Percentiles rank a stretch among this genome's conserved stretches.
These are phyloP conservation scores for Hypoxylon sp. DNA, from an alignment of 2,329 filamentous ascomycete genomes.

Conservation along the genomic window DNA sequence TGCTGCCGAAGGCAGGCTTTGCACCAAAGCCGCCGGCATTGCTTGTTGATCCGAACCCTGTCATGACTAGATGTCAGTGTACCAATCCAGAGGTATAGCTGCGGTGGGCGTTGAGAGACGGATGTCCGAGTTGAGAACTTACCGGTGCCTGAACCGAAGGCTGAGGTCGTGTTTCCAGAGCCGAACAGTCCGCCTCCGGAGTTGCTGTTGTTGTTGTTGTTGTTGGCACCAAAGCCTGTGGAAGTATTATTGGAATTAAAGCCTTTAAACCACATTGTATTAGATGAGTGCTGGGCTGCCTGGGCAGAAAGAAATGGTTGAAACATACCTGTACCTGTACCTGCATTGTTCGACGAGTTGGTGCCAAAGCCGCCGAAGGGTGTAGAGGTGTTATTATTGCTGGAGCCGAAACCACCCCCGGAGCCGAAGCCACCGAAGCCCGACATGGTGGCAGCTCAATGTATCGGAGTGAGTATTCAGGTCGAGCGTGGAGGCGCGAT, in stretches of 20 bases:
- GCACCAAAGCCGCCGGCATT: slow-evolving; percentile 57
- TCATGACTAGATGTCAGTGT: slow-evolving; percentile 31
- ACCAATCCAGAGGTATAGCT: not conserved
- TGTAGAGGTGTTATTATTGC: slow-evolving; percentile 57
- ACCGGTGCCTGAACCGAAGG: slow-evolving; percentile 50
- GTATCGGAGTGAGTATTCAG: slow-evolving; percentile 20
- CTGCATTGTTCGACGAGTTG: slow-evolving; percentile 49
- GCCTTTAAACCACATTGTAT: slow-evolving; percentile 31
- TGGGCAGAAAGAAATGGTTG: slow-evolving; percentile 31
- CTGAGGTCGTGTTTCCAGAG: slow-evolving; percentile 41
- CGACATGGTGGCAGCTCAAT: slow-evolving; percentile 56
- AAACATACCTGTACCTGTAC: slow-evolving; percentile 56
- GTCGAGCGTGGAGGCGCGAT: slow-evolving; percentile 23
- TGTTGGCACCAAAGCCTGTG: slow-evolving; percentile 43
- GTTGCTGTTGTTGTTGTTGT: slow-evolving; percentile 39
- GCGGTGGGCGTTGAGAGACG: not conserved
- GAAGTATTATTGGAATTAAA: slow-evolving; percentile 49
- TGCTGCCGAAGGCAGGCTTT: slow-evolving; percentile 40
- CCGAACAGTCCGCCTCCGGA: slow-evolving; percentile 52
- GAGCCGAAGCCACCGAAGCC: slow-evolving; percentile 59
- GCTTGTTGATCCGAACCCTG: slow-evolving; percentile 55
- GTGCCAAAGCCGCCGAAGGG: slow-evolving; percentile 58
- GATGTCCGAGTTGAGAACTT: slow-evolving; percentile 38
- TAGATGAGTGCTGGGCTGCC: slow-evolving; percentile 43
- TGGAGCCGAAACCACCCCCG: slow-evolving; percentile 61